Percentiles rank a stretch among this genome's conserved stretches.
These are phyloP conservation scores for Kernera saxatilis DNA, from an alignment of 345 rosid genomes.

Conservation along the genomic window DNA sequence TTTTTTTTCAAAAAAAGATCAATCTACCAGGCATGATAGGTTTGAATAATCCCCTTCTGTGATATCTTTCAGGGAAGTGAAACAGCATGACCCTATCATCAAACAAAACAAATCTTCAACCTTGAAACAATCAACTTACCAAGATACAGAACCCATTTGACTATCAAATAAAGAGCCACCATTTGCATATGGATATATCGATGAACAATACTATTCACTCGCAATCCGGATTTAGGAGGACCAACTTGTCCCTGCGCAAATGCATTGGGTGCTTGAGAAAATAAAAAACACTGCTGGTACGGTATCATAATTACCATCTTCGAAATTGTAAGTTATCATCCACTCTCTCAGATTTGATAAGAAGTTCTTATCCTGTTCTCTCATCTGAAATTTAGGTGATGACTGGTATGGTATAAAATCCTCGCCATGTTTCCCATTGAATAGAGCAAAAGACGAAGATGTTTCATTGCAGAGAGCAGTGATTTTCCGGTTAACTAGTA, in stretches of 20 bases:
- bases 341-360: slow-evolving; percentile 16
- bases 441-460: slow-evolving; percentile 9
- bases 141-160: not conserved
- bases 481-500: slow-evolving; percentile 15
- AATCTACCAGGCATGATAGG: slow-evolving; percentile 9
- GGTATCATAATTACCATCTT: slow-evolving; percentile 10
- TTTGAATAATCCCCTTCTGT: slow-evolving; percentile 22
- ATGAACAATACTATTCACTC: not conserved
- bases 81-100: slow-evolving; percentile 19
- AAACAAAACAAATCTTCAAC: not conserved
- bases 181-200: not conserved
- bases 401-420: slow-evolving; percentile 11
- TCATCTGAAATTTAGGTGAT: slow-evolving; percentile 12
- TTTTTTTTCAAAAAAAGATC: not conserved
- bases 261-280: not conserved
- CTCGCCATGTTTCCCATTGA: not conserved
- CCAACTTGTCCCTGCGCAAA: not conserved
- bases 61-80: slow-evolving; percentile 19
- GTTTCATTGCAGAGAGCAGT: slow-evolving; percentile 26
- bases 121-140: not conserved
- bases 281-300: not conserved
- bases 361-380: slow-evolving; percentile 23
- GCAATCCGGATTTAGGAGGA: not conserved
- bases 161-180: not conserved
- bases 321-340: not conserved